Conservation (phyloP, 2,329 filamentous ascomycete species). For the Fusarium odoratissimum region DNA sequence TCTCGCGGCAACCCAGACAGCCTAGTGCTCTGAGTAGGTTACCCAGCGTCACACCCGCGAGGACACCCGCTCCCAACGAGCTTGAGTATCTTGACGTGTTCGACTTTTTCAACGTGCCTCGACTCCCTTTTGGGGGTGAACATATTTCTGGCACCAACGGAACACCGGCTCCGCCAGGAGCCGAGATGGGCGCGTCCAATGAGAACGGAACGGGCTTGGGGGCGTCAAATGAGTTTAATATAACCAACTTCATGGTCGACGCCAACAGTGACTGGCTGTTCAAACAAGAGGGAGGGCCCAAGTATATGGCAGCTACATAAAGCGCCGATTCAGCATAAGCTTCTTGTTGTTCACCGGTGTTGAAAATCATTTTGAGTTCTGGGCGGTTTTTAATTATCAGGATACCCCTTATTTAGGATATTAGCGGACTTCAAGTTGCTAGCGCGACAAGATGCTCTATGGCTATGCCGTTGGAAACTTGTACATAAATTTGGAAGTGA, state of each 20-base stretch:
- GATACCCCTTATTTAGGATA: constrained; percentile 34
- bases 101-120: constrained; percentile 92
- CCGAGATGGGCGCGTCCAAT: constrained; percentile 47
- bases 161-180: constrained; percentile 34
- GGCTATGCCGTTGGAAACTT: neutral
- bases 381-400: constrained; percentile 15
- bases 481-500: neutral
- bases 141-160: constrained; percentile 39
- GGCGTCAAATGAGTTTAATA: constrained; percentile 74
- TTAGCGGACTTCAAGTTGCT: neutral
- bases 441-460: neutral
- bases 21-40: constrained; percentile 59
- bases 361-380: constrained; percentile 9
- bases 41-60: constrained; percentile 68
- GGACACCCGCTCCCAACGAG: constrained; percentile 81
- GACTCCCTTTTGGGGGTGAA: constrained; percentile 67
- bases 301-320: constrained; percentile 44
- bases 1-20: constrained; percentile 79
- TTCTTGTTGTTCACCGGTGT: neutral
- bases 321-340: neutral
- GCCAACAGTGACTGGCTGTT: constrained; percentile 81
- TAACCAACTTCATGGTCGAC: constrained; percentile 82
- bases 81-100: constrained; percentile 93
- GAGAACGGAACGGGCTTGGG: constrained; percentile 43
- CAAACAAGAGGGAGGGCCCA: constrained; percentile 58